Conservation (phyloP, 2,329 filamentous ascomycete species). For the Colletotrichum lupini region DNA sequence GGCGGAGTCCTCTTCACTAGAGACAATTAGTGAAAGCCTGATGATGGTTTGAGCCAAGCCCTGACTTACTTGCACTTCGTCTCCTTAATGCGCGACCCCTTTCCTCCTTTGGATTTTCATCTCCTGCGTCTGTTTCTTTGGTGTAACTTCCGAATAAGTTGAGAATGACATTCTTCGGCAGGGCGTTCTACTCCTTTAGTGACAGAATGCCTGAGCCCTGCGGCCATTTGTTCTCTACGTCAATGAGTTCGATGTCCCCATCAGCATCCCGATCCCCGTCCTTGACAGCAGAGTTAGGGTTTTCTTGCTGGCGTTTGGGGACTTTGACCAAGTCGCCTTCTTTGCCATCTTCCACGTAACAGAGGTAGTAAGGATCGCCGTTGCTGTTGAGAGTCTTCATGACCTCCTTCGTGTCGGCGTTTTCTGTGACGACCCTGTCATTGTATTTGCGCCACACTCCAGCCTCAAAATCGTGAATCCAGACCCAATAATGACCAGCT, state of each 20-base stretch:
- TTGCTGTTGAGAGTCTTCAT: slow-evolving; percentile 73
- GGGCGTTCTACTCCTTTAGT: background rate
- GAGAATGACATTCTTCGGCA: background rate
- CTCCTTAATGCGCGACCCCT: background rate
- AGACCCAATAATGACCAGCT: slow-evolving; percentile 96
- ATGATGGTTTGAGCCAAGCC: too few species aligned
- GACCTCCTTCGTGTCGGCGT: slow-evolving; percentile 73
- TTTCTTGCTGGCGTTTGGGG: slow-evolving; percentile 41
- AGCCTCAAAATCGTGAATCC: slow-evolving; percentile 86
- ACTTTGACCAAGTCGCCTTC: slow-evolving; percentile 65
- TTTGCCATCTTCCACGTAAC: slow-evolving; percentile 79
- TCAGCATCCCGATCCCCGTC: slow-evolving; percentile 9
- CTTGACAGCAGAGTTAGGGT: too few species aligned
- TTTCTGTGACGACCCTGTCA: slow-evolving; percentile 81
- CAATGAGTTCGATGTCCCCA: slow-evolving; percentile 14
- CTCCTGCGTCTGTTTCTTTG: background rate
- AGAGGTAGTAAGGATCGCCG: slow-evolving; percentile 85
- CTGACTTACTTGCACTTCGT: background rate
- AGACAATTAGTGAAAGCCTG: background rate
- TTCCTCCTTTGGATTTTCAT: background rate
- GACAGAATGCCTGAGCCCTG: background rate
- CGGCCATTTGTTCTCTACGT: background rate
- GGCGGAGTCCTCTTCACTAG: background rate
- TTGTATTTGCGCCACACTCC: slow-evolving; percentile 95
- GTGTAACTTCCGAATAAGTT: background rate